phyloP scores from a whole-genome alignment of 768 basidiomycete species.

The Coprinopsis cinerea region DNA sequence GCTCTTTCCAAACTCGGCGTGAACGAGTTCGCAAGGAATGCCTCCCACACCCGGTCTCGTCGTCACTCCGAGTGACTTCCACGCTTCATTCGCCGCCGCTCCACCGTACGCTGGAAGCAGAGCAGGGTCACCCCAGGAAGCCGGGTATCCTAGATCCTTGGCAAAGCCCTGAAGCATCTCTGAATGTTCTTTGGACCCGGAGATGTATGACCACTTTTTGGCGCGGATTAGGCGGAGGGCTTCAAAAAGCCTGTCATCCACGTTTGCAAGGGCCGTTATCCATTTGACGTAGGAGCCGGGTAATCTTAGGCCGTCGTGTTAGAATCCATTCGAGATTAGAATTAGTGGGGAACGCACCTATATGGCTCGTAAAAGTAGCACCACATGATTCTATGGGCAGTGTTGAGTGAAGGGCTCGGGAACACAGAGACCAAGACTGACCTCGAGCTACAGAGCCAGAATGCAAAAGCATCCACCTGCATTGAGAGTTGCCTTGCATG shows the following conservation, averaged over 20 bases:
- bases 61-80: constrained; percentile 51
- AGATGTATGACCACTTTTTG: constrained; percentile 56
- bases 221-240: constrained; percentile 48
- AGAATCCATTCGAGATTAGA: background rate
- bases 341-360: constrained; percentile 36
- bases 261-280: constrained; percentile 65
- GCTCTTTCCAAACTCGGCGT: constrained; percentile 45
- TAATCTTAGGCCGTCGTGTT: constrained; percentile 31
- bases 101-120: constrained; percentile 62
- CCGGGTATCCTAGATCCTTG: constrained; percentile 49
- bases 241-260: constrained; percentile 55
- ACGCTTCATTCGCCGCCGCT: constrained; percentile 38
- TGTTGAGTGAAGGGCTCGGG: background rate
- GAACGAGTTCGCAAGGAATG: constrained; percentile 71
- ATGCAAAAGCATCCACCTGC: constrained; percentile 60
- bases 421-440: constrained; percentile 24
- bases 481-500: constrained; percentile 29
- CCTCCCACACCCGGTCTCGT: constrained; percentile 57
- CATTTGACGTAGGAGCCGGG: constrained; percentile 69
- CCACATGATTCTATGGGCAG: constrained; percentile 75
- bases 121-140: constrained; percentile 57
- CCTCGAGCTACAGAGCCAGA: constrained; percentile 78
- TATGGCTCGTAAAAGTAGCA: constrained; percentile 77
- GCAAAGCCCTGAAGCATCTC: constrained; percentile 43
- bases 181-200: constrained; percentile 31